phyloP scores from a whole-genome alignment of 2,329 filamentous ascomycete species.

The Tolypocladium tropicale region DNA sequence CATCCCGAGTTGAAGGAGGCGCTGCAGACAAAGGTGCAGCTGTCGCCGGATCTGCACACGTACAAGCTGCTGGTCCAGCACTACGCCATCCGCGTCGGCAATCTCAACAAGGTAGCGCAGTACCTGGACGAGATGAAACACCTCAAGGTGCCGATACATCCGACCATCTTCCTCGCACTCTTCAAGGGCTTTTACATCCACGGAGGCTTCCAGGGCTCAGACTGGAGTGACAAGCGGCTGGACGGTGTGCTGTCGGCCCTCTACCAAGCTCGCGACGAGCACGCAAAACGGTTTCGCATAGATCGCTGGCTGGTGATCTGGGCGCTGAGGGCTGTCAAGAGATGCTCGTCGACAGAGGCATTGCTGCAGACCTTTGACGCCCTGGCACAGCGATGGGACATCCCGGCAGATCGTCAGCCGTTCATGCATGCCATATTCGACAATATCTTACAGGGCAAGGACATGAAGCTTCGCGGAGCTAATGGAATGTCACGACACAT shows the following conservation, averaged over 20 bases:
- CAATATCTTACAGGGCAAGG: conserved; percentile 25
- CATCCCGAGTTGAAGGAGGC: conserved; percentile 41
- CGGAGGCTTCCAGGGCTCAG: conserved; percentile 51
- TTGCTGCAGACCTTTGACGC: conserved; percentile 45
- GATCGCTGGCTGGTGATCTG: conserved; percentile 52
- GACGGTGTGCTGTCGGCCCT: conserved; percentile 58
- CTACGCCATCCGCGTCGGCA: conserved; percentile 56
- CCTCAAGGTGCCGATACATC: conserved; percentile 58
- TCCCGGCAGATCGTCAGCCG: conserved; percentile 26
- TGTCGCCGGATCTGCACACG: conserved; percentile 67
- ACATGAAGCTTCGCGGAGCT: conserved; percentile 16
- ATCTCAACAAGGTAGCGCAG: conserved; percentile 59
- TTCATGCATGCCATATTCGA: conserved; percentile 38
- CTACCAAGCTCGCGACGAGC: conserved; percentile 39
- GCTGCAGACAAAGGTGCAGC: conserved; percentile 52
- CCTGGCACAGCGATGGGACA: conserved; percentile 36
- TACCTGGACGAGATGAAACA: conserved; percentile 73
- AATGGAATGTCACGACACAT: conserved; percentile 12
- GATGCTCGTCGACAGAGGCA: conserved; percentile 40
- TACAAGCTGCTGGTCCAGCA: conserved; percentile 73
- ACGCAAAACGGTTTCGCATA: conserved; percentile 37
- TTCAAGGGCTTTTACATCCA: conserved; percentile 74
- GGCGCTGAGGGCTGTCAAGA: conserved; percentile 53
- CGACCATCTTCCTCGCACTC: conserved; percentile 67
- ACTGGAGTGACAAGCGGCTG: conserved; percentile 65